Evolutionary conservation across 306 rosid species (phyloP), one percentile per base, ranked within the genome.

Genomic region (Abrus precatorius): DNA sequence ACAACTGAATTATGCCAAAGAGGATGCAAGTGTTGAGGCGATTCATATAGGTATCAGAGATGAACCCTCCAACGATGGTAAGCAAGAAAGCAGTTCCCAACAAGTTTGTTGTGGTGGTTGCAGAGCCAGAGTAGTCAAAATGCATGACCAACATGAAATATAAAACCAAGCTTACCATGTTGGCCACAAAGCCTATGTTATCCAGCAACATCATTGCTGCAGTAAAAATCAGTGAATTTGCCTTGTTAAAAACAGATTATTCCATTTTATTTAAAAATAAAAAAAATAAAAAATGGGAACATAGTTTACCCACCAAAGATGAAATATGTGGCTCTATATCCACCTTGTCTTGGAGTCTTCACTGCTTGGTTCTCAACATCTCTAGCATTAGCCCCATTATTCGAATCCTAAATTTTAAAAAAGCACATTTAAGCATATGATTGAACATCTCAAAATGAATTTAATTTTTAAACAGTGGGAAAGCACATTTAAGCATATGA

Each of bases 101-200:
- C 59, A 75, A 83, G 74, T 90, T 90, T 33, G 94, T 88, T 43
- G 90, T 83, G 67, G 90, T 81, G 71, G 87, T 88, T 75, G 92
- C 68, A 50, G 89, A 76, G 40, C 74, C 85, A 48, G 88, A 47
- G 49, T 74, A 13, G 79, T 86, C 88, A 57, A 83, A 88, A 69
- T 80, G 84, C 76, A 88, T 67, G 13, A 84, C 75, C 14, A 1
- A 38, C 69, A 40, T 7, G 60, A 88, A 88, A 77, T 90, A 90
- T 9, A 90, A 76, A 48, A 90, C 89, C 89, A 88, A 55, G 83
- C 84, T 88, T 36, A 28, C 90, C 90, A 86, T 86, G 90, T 90
- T 90, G 13, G 93, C 91, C 60, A 84, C 93, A 80, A 87, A 90
- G 1, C 87, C 93, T 53, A 90, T 72, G 86, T 74, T 86, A 50